These are phyloP conservation scores for Komagataella pastoris DNA, from an alignment of 805 yeast genomes.

Conservation along the genomic window DNA sequence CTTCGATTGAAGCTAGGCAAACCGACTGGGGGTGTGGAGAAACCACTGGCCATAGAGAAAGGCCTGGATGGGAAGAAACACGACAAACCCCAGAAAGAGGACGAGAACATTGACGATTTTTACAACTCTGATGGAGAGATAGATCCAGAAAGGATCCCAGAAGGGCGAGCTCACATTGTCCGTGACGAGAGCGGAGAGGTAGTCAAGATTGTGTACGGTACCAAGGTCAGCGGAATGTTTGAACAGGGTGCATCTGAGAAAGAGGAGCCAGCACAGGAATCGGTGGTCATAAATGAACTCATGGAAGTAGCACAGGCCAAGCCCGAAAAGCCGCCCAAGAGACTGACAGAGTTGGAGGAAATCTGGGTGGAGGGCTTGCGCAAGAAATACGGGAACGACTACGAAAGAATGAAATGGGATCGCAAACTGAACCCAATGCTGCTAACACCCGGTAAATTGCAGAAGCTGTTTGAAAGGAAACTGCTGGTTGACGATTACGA, in stretches of 20 bases:
- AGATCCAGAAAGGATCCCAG: slow-evolving; percentile 51
- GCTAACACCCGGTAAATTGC: slow-evolving; percentile 75
- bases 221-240: slow-evolving; percentile 28
- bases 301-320: slow-evolving; percentile 31
- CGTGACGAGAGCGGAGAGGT: slow-evolving; percentile 63
- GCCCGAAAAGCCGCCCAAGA: slow-evolving; percentile 30
- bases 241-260: slow-evolving; percentile 25
- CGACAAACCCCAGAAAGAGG: slow-evolving; percentile 23
- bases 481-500: neutral
- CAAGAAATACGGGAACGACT: slow-evolving; percentile 79
- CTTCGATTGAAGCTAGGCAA: slow-evolving; percentile 51
- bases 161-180: slow-evolving; percentile 67
- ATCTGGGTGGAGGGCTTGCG: slow-evolving; percentile 56
- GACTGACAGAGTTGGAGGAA: slow-evolving; percentile 57
- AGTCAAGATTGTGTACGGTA: slow-evolving; percentile 56
- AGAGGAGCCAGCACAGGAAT: slow-evolving; percentile 57
- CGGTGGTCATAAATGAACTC: neutral
- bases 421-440: slow-evolving; percentile 71
- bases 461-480: slow-evolving; percentile 18
- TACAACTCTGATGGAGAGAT: slow-evolving; percentile 24
- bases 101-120: slow-evolving; percentile 17
- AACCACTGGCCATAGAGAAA: slow-evolving; percentile 17
- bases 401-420: slow-evolving; percentile 87
- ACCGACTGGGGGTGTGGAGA: slow-evolving; percentile 75
- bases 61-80: slow-evolving; percentile 7